Percentiles rank a stretch among this genome's conserved stretches.
These are phyloP conservation scores for Paraconiothyrium brasiliense DNA, from an alignment of 2,329 filamentous ascomycete genomes.

Conservation along the genomic window DNA sequence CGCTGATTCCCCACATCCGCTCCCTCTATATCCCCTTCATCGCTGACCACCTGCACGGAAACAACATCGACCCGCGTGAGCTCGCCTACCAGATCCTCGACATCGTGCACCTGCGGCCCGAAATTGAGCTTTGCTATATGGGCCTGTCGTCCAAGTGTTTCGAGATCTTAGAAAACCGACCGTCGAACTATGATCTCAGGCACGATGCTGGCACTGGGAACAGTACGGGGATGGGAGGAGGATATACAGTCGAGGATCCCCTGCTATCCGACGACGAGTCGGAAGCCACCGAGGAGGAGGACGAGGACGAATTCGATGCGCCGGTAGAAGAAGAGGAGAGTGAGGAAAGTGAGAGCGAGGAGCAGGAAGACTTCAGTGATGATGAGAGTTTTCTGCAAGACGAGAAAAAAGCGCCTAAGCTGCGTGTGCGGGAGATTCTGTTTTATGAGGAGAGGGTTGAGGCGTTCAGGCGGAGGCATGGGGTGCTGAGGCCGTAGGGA, in stretches of 20 bases:
- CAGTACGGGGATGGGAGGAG: neutral
- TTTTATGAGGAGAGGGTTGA: slow-evolving; percentile 83
- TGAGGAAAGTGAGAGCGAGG: slow-evolving; percentile 49
- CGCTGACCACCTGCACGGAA: slow-evolving; percentile 66
- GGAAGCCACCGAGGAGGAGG: slow-evolving; percentile 54
- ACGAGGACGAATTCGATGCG: slow-evolving; percentile 60
- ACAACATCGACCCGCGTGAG: slow-evolving; percentile 70
- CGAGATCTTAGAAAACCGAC: slow-evolving; percentile 75
- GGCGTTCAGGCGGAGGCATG: slow-evolving; percentile 79
- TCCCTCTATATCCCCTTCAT: slow-evolving; percentile 77
- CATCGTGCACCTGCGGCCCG: slow-evolving; percentile 78
- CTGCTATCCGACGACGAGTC: slow-evolving; percentile 50
- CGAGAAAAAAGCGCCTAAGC: slow-evolving; percentile 58
- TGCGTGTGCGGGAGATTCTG: slow-evolving; percentile 78
- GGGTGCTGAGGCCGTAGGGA: slow-evolving; percentile 41
- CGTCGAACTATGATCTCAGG: slow-evolving; percentile 54
- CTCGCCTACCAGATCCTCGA: slow-evolving; percentile 80
- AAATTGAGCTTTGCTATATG: slow-evolving; percentile 80
- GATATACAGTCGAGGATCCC: slow-evolving; percentile 40
- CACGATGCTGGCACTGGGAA: slow-evolving; percentile 26
- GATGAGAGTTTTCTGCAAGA: slow-evolving; percentile 63
- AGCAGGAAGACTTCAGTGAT: slow-evolving; percentile 53
- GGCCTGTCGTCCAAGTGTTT: slow-evolving; percentile 82
- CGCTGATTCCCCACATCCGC: slow-evolving; percentile 73
- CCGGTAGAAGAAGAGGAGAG: slow-evolving; percentile 56